phyloP scores from a whole-genome alignment of 768 basidiomycete genomes.

The Suillus subluteus region DNA sequence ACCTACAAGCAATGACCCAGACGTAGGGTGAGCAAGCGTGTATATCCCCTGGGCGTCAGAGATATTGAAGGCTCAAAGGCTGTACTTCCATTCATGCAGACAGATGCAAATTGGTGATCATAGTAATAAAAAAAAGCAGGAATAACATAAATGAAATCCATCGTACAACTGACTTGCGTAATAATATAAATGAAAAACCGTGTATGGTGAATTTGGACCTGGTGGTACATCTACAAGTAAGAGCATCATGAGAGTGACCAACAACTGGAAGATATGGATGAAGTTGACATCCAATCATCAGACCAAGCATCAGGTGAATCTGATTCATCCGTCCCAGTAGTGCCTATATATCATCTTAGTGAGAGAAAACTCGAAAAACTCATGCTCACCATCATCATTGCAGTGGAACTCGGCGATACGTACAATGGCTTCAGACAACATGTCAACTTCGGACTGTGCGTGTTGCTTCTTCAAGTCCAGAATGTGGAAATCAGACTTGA shows the following conservation, averaged over 20 bases:
- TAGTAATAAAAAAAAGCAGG: background rate
- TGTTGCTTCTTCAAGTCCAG: slow-evolving; percentile 6
- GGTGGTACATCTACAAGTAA: no score
- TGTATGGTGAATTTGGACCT: no score
- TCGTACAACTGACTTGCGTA: background rate
- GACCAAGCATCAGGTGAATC: background rate
- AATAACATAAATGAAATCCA: background rate
- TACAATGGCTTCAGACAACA: background rate
- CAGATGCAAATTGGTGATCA: no score
- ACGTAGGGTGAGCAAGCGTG: no score
- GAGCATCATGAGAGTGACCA: background rate
- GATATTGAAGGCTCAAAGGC: no score
- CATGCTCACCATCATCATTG: background rate
- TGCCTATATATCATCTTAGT: background rate
- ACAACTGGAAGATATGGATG: background rate
- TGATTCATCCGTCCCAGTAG: background rate
- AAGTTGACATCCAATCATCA: background rate
- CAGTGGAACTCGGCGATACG: background rate
- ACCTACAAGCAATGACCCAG: no score
- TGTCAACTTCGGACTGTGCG: background rate
- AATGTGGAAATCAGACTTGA: background rate
- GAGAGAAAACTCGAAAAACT: background rate
- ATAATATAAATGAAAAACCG: background rate
- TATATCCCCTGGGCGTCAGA: no score
- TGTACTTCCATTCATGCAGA: no score